Percentiles rank a stretch among this genome's conserved stretches.
Evolutionary conservation across 345 rosid genomes (phyloP).

Genomic region (Chamaenerion angustifolium): DNA sequence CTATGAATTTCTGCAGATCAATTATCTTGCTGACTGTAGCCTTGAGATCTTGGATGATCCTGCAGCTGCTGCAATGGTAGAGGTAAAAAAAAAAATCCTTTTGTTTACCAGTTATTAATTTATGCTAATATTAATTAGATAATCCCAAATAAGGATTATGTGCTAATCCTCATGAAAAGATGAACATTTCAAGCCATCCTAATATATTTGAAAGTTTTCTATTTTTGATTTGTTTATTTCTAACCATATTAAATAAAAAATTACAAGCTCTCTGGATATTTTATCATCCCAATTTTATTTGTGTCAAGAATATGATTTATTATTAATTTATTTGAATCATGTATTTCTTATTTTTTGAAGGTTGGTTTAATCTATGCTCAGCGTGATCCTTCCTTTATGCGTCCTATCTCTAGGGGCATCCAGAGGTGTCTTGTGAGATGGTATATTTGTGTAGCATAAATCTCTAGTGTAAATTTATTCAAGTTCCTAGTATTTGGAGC

Average conservation of each 20-base stretch:
- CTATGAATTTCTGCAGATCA: conserved; percentile 31
- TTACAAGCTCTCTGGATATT: neutral
- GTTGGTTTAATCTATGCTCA: conserved; percentile 85
- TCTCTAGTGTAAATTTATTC: conserved; percentile 1
- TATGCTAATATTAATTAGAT: too few relatives aligned
- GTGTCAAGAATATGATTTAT: neutral
- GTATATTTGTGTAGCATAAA: conserved; percentile 18
- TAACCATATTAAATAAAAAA: too few relatives aligned
- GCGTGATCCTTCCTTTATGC: conserved; percentile 76
- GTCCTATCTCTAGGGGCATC: conserved; percentile 72
- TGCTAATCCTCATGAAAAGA: too few relatives aligned
- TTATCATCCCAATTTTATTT: neutral
- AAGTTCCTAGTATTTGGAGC: neutral
- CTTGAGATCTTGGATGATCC: conserved; percentile 88
- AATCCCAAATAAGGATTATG: too few relatives aligned
- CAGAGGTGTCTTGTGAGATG: conserved; percentile 91
- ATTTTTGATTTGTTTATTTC: neutral
- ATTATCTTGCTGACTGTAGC: conserved; percentile 79
- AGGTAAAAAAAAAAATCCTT: conserved; percentile 57
- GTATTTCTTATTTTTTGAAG: conserved; percentile 18
- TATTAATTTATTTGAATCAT: neutral
- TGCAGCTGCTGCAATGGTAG: conserved; percentile 59
- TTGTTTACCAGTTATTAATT: too few relatives aligned
- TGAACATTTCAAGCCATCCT: neutral
- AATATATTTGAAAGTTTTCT: neutral